Evolutionary conservation across 1,284 basidiomycete genomes (phyloP), one percentile per base, ranked within the genome.

Genomic region (Xerocomus subilludens): DNA sequence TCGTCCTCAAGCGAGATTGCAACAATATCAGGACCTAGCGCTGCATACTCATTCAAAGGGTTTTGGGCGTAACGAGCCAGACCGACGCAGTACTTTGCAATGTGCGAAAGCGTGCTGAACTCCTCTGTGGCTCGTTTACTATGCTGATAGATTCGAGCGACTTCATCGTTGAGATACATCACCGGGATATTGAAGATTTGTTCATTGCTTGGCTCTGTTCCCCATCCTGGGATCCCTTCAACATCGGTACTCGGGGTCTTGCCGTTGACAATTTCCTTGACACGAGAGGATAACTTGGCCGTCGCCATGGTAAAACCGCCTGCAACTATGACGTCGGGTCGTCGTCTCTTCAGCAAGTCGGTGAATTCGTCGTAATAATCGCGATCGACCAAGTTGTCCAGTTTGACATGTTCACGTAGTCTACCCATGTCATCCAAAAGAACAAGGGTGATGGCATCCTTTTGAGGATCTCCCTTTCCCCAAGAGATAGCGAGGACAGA

Each of bases 21-120:
- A 21, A 91, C 87, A 70, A 98, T 91, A 84, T 98, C 95, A 13
- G 89, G 80, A 16, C 96, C 96, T 53, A 98, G 86, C 2, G 96
- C 94, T 33, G 95, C 94, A 83, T 95, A 97, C 83, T 98, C 97
- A 81, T 96, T 97, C 79, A 99, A 86, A 3, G 98, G 98, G 80
- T 93, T 98, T 84, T 99, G 98, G 20, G 91, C 89, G 83, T 98
- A 99, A 71, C 98, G 92, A 56, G 97, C 97, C 77, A 99, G 86
- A 65, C 95, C 98, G 63, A 99, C 89, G 79, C 98, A 99, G 83
- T 99, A 99, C 83, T 96, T 94, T n/a, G 93, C 94, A 65, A 94
- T 92, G 27, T 91, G 86, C 3, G 93, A 92, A 59, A 98, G 86
- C 3, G 94, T 89, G 58, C 93, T 92, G 82, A 96, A 97, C 85